Base-by-base conservation (phyloP, 768 basidiomycete genomes). In the Roridomyces roridus region DNA sequence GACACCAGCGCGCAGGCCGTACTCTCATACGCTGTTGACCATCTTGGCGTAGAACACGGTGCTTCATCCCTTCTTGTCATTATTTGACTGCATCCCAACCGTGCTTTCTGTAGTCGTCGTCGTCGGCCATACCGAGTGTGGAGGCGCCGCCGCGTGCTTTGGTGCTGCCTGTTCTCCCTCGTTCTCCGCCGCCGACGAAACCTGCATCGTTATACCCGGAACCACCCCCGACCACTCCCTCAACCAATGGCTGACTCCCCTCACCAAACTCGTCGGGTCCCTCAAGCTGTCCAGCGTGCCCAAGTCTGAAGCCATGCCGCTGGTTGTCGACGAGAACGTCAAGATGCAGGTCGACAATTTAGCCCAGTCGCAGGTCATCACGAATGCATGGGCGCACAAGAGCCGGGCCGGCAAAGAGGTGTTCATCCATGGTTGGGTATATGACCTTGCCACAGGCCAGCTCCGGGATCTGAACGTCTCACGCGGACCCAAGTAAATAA, bases 81-180 rank as follows among this genome's bases (percentile, higher is more conserved):
- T 51, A 20, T 55, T 31, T 6, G 59, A 47, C 57, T 60, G 51
- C 59, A 67, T 74, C 67, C 75, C 70, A 74, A 76, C 70, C 70
- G 59, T 63, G 40, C 25, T 46, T 28, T 55, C 51, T 37, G 44
- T 65, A 93, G 91, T 96, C 57, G 76, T 92, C 59, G 75, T 96
- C 64, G 90, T 88, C 23, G 94, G 94, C 17, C 94, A 96, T 69
- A 86, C 88, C 11, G 77, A 85, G 51, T 96, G 94, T 68, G 94
- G 92, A 51, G 94, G 94, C 47, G 89, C 84, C 4, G 69, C 74
- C 0, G 85, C 87, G 5, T 85, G 85, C 45, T 72, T 84, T 36
- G 64, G 68, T 0, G 81, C 84, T 39, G 78, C 75, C 29, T 70
- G 74, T 52, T 72, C 70, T n/a, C 66, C 72, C 15, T 50, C 62